Evolutionary conservation across 2,329 filamentous ascomycete genomes (phyloP).

Genomic region (Fusarium sp.): DNA sequence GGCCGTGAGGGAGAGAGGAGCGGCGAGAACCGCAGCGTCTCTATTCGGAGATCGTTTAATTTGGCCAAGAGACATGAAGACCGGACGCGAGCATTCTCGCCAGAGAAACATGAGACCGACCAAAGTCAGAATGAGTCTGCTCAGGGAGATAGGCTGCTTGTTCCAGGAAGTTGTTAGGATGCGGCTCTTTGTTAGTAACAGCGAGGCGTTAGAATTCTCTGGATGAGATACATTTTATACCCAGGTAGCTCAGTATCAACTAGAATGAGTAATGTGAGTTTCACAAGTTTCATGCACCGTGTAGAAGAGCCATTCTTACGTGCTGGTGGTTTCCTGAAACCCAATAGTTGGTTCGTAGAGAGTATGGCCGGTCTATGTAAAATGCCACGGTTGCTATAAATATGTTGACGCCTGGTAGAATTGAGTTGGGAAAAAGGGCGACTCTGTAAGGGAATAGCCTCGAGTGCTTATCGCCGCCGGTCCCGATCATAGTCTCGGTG

Average conservation of each 20-base stretch:
- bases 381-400: constrained; percentile 1
- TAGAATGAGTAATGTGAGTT: constrained; percentile 35
- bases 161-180: constrained; percentile 22
- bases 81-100: constrained; percentile 18
- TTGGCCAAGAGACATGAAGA: constrained; percentile 26
- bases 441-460: not conserved
- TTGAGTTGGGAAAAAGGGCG: not conserved
- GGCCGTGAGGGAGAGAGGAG: constrained; percentile 12
- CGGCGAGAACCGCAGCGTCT: constrained; percentile 31
- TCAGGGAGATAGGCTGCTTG: constrained; percentile 15
- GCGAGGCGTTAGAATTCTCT: constrained; percentile 26
- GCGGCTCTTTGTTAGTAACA: constrained; percentile 9
- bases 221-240: constrained; percentile 27
- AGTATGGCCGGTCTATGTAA: constrained; percentile 19
- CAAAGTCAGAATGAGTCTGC: not conserved
- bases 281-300: constrained; percentile 7
- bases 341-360: not conserved
- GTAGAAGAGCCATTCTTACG: constrained; percentile 18
- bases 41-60: constrained; percentile 34
- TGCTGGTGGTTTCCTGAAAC: not conserved
- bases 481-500: constrained; percentile 40
- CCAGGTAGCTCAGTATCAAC: constrained; percentile 19
- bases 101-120: constrained; percentile 2
- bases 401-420: not conserved
- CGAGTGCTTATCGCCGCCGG: constrained; percentile 35